These are phyloP conservation scores for Neoboletus magnificus DNA, from an alignment of 768 basidiomycete species.

Conservation along the genomic window DNA sequence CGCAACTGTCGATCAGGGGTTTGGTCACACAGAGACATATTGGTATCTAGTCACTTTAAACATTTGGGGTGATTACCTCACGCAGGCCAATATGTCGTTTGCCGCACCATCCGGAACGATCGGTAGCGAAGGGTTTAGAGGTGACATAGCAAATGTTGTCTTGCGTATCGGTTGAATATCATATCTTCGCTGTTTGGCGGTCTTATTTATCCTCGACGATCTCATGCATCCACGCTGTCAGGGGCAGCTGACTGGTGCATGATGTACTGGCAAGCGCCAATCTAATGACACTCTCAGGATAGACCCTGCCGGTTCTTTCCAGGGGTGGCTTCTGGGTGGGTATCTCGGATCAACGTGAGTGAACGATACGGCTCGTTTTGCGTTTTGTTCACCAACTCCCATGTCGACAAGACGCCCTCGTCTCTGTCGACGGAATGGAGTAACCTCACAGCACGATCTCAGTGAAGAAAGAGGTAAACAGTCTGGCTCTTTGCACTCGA, in stretches of 20 bases:
- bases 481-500: background rate
- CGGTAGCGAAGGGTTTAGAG: conserved; percentile 35
- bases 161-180: conserved; percentile 19
- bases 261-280: background rate
- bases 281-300: background rate
- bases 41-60: conserved; percentile 38
- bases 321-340: background rate
- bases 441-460: background rate
- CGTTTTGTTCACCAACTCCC: background rate
- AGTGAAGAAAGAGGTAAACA: background rate
- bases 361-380: background rate
- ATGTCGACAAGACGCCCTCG: background rate
- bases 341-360: background rate
- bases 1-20: conserved; percentile 24
- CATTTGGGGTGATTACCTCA: conserved; percentile 41
- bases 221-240: background rate
- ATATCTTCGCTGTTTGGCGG: background rate
- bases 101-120: conserved; percentile 38
- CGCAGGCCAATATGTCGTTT: conserved; percentile 42
- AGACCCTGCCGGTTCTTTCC: background rate
- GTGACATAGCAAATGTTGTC: conserved; percentile 31
- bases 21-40: conserved; percentile 15
- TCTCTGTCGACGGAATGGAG: background rate
- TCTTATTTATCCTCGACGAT: background rate
- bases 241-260: background rate